These are phyloP conservation scores for Taxillus chinensis DNA, from an alignment of 164 flowering plant species.

Conservation along the genomic window DNA sequence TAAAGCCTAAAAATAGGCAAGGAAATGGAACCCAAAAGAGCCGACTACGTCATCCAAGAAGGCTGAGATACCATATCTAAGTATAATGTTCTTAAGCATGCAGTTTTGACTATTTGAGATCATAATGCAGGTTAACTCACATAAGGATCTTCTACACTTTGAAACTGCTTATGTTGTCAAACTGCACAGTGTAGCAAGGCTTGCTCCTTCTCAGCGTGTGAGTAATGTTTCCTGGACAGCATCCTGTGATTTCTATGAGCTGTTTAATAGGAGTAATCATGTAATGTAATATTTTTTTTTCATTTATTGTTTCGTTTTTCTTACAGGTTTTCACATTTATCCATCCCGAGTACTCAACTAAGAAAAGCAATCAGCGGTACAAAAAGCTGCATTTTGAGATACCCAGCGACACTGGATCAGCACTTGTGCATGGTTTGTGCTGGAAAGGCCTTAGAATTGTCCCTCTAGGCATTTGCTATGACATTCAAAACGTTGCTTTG, in stretches of 20 bases:
- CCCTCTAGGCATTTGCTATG: no score
- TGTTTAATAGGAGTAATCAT: background rate
- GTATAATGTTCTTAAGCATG: no score
- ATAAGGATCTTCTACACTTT: slow-evolving; percentile 80
- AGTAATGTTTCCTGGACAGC: slow-evolving; percentile 16
- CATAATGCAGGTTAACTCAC: slow-evolving; percentile 65
- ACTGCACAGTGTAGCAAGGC: slow-evolving; percentile 78
- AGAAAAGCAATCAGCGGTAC: slow-evolving; percentile 66
- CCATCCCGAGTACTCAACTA: slow-evolving; percentile 60
- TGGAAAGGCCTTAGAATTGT: no score
- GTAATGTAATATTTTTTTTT: no score
- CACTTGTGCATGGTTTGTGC: slow-evolving; percentile 85
- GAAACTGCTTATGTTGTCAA: slow-evolving; percentile 99
- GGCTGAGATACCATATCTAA: no score
- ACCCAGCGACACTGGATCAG: slow-evolving; percentile 76
- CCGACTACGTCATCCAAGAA: no score
- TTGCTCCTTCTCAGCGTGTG: slow-evolving; percentile 83
- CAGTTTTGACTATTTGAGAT: slow-evolving; percentile 6
- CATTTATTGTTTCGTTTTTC: slow-evolving; percentile 1
- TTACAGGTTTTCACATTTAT: slow-evolving; percentile 88
- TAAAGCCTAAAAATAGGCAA: no score
- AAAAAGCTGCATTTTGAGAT: slow-evolving; percentile 66
- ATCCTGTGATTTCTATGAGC: background rate
- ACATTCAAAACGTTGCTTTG: no score
- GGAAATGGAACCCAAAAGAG: no score